Base-by-base conservation (phyloP, 257 asterid genomes). In the Solanum phureja region DNA sequence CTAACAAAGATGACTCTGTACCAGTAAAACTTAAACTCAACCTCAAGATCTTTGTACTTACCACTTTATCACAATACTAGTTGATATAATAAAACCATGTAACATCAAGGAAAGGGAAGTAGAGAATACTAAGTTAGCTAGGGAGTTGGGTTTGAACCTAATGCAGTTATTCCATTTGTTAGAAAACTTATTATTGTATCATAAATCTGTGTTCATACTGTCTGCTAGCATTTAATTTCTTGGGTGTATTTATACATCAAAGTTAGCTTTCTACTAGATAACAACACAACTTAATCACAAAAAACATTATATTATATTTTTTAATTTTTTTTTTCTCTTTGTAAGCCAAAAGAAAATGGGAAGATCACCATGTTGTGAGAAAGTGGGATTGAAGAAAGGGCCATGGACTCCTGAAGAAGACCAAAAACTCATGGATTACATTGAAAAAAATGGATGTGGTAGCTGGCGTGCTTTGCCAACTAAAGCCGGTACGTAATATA, bases 381-480 rank as follows among this genome's bases (percentile, higher is more conserved):
- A 81, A 81, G 27, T 81, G 12, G 85, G 85, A 29, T 46, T 81
- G 66, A 81, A 81, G 85, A 81, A 81, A 81, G 85, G 85, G 16
- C 85, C 85, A 29, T 81, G 85, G 85, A 81, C 85, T 14, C 85
- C 38, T 14, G 85, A 81, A 81, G 85, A 81, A 81, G 85, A 81
- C 40, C 85, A 81, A 81, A 81, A 44, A 46, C 85, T 81, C 27
- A 81, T 46, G 66, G 40, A 56, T 81, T 81, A 27, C 40, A 29
- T 81, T 16, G 66, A 16, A 81, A 81, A 81, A 81, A 7, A 81
- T 81, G 85, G 85, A 3, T 81, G 85, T 81, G 85, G 85, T 29
- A 44, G 85, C 16, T 81, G 85, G 85, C 85, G 85, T 81, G 85
- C 66, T 27, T 81, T 81, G 40, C 85, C 85, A 8, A 49, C 66